Conservation (phyloP, 2,329 filamentous ascomycete genomes). For the Botrytis elliptica region DNA sequence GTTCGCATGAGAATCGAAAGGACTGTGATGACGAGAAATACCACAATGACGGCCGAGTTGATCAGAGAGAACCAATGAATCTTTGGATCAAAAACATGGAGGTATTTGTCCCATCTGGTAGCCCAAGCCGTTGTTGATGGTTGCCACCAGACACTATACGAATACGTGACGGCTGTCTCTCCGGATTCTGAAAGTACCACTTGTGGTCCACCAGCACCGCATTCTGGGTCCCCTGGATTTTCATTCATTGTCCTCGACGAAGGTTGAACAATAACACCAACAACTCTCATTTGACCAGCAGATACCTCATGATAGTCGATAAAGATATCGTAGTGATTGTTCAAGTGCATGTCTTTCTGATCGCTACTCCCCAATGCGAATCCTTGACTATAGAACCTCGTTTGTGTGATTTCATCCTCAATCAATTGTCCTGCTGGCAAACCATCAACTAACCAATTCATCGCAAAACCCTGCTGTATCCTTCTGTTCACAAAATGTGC, state of each 20-base stretch:
- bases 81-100: conserved; percentile 95
- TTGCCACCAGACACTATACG: conserved; percentile 89
- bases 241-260: conserved; percentile 62
- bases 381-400: conserved; percentile 85
- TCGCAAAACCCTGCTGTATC: conserved; percentile 81
- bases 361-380: conserved; percentile 73
- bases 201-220: conserved; percentile 55
- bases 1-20: conserved; percentile 88
- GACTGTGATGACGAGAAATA: conserved; percentile 88
- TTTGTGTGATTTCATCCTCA: conserved; percentile 70
- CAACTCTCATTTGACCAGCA: conserved; percentile 74
- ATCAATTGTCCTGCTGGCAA: conserved; percentile 85
- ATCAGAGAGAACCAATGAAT: conserved; percentile 99
- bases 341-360: conserved; percentile 60
- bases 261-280: conserved; percentile 87
- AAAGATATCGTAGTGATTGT: conserved; percentile 95
- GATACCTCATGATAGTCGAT: conserved; percentile 87
- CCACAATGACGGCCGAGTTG: conserved; percentile 91
- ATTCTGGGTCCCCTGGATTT: conserved; percentile 53
- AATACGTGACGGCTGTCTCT: conserved; percentile 73
- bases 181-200: conserved; percentile 62
- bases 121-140: conserved; percentile 86
- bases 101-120: conserved; percentile 97
- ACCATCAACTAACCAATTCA: conserved; percentile 96
- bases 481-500: conserved; percentile 78